Base-by-base conservation (phyloP, 2,329 filamentous ascomycete species). In the Claviceps sp. region DNA sequence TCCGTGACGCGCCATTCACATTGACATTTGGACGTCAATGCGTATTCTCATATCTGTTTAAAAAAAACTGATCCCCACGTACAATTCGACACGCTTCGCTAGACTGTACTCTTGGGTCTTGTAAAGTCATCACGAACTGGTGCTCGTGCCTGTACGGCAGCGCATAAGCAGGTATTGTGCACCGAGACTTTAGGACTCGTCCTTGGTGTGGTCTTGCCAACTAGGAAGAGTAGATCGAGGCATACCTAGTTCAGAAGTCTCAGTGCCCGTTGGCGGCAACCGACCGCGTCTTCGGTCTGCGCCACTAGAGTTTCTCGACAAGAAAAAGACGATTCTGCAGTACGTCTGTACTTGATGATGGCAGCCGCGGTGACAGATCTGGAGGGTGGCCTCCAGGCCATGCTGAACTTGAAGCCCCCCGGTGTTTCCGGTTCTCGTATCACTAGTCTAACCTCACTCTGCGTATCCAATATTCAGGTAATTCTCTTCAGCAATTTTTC, bases 381-480 rank as follows among this genome's bases (percentile, higher is more conserved):
- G 72, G 91, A 95, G 72, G 78, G 82, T 64, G 85, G 87, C 70
- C 81, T 98, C 66, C 88, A 93, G 74, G 90, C 87, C 64, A 90
- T 98, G 83, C 85, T 91, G 64, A 78, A 79, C 59, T 76, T 96
- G 65, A 97, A 95, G 72, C 85, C 93, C 45, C 93, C 93, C 50
- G 93, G 93, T 66, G 89, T 96, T 54, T 95, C 90, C 56, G 90
- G 89, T 61, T 89, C 88, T 59, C 91, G 93, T 71, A 95, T 98
- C 69, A 81, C 80, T 61, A 82, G 82, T 66, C 82, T 98, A 70
- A 97, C 91, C 19, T 76, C 81, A 34, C 82, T 97, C 44, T 96
- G 91, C 73, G 85, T 89, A 56, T 82, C 81, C 64, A 94, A 95
- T 67, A 84, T 95, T 62, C 85, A 95, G 85, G 89, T 95, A 85